Base-by-base conservation (phyloP, 2,329 filamentous ascomycete genomes). In the Dissoconium aciculare region DNA sequence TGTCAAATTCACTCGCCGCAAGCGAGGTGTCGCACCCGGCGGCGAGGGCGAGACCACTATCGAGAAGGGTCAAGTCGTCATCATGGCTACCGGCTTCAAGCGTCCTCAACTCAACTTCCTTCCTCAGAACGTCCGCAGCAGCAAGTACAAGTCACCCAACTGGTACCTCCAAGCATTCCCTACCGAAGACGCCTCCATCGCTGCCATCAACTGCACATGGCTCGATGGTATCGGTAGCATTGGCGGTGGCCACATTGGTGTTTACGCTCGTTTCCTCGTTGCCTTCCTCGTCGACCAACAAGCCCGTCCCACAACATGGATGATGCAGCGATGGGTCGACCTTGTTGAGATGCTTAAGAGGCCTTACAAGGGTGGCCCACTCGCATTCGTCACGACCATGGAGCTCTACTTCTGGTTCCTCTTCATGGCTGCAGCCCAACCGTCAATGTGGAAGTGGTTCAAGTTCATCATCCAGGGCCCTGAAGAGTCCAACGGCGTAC, bases 81-180 rank as follows among this genome's bases (percentile, higher is more conserved):
- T 89, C 37, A 74, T 89, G 67, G 82, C 83, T 0, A 91, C 82
- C 0, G 83, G 83, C 1, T 91, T 73, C 58, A 67, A 78, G 43
- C 67, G 82, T 0, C 82, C 83, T 0, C 70, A 67, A 3, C 63
- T 91, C 1, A 62, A 61, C 4, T 89, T 91, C 54, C 61, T 91
- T 0, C 82, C 82, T 0, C 59, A 72, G 0, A 70, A 82, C 31
- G 73, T 69, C 44, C 89, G 87, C 49, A 50, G 67, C 5, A 69
- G 78, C 38, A 76, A 78, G 0, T 89, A 89, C 43, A 60, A 62
- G 1, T 78, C 82, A 1, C 83, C 82, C 0, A 84, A 82, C 51
- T 91, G 83, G 82, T 91, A 87, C 44, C 66, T 91, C 0, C 82
- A 91, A 52, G 78, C 78, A 0, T 89, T 91, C 55, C 82, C 83